phyloP scores from a whole-genome alignment of 2,329 filamentous ascomycete genomes.

The Escovopsis sp. region DNA sequence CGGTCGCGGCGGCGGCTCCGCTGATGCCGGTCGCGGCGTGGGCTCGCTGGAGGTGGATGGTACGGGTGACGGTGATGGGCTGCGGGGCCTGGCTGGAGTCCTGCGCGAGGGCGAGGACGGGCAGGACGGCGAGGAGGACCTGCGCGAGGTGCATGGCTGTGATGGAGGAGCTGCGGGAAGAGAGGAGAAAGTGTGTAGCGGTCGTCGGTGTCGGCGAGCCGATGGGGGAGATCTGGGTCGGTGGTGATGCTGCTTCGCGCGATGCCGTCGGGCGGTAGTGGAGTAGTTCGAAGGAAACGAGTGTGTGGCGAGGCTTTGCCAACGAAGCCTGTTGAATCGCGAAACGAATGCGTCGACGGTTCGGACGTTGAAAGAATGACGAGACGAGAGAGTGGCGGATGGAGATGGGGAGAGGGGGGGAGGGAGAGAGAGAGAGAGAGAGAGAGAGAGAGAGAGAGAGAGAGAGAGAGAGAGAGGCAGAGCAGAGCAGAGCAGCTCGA shows the following conservation, averaged over 20 bases:
- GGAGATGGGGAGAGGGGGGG: neutral
- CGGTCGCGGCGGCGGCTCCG: constrained; percentile 20
- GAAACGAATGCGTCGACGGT: too few species aligned
- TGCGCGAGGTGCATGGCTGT: constrained; percentile 24
- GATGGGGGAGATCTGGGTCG: constrained; percentile 2
- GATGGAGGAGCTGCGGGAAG: constrained; percentile 5
- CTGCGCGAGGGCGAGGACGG: constrained; percentile 35
- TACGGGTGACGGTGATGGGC: constrained; percentile 28
- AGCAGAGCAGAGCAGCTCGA: too few species aligned
- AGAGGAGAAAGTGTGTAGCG: constrained; percentile 1
- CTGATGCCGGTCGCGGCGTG: constrained; percentile 24
- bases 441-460: neutral
- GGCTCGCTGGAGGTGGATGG: constrained; percentile 33
- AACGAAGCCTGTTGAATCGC: constrained; percentile 6
- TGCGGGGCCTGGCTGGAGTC: constrained; percentile 18
- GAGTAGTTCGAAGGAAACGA: constrained; percentile 1
- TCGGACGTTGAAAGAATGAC: constrained; percentile 1
- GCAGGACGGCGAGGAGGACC: constrained; percentile 34
- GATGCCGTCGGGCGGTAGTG: neutral
- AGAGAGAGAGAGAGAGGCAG: neutral
- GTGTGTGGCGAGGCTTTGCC: constrained; percentile 5
- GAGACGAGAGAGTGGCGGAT: too few species aligned
- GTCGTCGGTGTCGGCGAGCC: constrained; percentile 3
- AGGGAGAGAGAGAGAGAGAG: constrained; percentile 1
- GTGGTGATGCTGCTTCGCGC: neutral